These are phyloP conservation scores for Paratinospora sagittata DNA, from an alignment of 164 flowering plant genomes.

Conservation along the genomic window DNA sequence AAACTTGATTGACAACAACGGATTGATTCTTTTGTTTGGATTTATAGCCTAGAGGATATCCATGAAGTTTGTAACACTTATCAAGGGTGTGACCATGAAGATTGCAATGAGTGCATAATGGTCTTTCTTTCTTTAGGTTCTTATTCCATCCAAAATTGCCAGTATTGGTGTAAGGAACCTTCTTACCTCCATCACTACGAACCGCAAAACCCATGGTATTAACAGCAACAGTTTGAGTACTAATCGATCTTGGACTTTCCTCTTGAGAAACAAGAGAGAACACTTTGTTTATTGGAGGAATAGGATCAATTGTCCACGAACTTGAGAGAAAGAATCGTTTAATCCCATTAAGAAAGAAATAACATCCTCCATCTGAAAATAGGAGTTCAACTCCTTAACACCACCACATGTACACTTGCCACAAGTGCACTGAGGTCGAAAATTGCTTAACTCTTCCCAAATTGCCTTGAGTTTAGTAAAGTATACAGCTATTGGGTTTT, in stretches of 20 bases:
- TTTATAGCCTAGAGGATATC: background rate
- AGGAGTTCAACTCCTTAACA: too few relatives aligned
- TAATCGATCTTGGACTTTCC: background rate
- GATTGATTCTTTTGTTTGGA: background rate
- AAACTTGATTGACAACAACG: too few relatives aligned
- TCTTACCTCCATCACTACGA: too few relatives aligned
- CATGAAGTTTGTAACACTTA: background rate
- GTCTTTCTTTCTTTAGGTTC: too few relatives aligned
- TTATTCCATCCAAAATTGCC: background rate
- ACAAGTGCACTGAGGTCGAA: background rate
- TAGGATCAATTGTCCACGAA: too few relatives aligned
- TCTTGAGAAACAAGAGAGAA: background rate
- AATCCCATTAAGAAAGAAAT: too few relatives aligned
- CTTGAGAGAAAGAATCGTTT: too few relatives aligned
- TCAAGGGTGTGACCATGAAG: background rate
- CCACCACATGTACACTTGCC: background rate
- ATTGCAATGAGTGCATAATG: background rate
- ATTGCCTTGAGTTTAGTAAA: background rate
- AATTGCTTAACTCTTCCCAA: background rate
- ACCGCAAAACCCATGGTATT: too few relatives aligned
- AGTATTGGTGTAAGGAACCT: background rate
- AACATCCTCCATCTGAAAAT: too few relatives aligned
- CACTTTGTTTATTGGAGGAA: too few relatives aligned
- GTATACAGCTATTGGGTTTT: background rate
- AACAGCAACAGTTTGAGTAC: too few relatives aligned